Evolutionary conservation across 2,329 filamentous ascomycete species (phyloP).

Genomic region (Pyricularia grisea): DNA sequence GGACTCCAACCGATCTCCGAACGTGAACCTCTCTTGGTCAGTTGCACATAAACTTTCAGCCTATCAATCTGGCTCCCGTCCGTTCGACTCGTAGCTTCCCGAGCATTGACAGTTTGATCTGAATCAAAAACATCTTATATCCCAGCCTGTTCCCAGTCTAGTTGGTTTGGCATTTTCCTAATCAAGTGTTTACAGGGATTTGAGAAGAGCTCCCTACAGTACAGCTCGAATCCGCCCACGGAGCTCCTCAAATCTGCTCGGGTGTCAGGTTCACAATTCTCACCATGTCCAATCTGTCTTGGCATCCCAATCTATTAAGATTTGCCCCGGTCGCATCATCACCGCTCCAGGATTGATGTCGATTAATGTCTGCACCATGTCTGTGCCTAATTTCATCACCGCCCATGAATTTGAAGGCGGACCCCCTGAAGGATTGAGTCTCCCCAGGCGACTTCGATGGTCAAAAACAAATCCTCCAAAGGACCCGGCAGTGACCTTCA

Average conservation of each 20-base stretch:
- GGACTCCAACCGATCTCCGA: not conserved
- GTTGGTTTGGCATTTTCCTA: not conserved
- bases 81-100: not conserved
- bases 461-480: not conserved
- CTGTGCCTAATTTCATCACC: not conserved
- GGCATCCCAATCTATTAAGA: not conserved
- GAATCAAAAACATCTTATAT: not conserved
- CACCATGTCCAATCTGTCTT: not conserved
- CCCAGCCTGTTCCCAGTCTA: not conserved
- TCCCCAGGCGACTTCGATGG: not conserved
- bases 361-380: not conserved
- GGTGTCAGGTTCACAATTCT: not conserved
- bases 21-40: not conserved
- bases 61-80: not conserved
- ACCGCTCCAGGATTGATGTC: not conserved
- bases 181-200: not conserved
- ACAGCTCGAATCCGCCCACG: not conserved
- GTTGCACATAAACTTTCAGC: not conserved
- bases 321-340: not conserved
- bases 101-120: not conserved
- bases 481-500: constrained; percentile 7
- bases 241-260: not conserved
- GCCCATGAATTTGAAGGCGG: not conserved
- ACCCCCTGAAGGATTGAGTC: not conserved
- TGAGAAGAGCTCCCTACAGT: not conserved